Evolutionary conservation across 2,329 filamentous ascomycete species (phyloP).

Genomic region (Sclerotinia spermophila): DNA sequence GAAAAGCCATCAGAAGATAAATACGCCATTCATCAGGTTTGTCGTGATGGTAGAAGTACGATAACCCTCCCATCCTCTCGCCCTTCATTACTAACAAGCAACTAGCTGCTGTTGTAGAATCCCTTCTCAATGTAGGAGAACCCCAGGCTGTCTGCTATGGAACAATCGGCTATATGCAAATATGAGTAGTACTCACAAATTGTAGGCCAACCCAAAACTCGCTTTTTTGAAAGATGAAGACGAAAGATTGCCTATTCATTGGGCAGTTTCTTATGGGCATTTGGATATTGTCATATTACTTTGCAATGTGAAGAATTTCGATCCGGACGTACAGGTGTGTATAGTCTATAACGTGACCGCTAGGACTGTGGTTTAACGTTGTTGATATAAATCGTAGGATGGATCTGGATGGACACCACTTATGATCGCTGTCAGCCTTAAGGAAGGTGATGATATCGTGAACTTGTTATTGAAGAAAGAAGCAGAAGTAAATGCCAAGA

Average conservation of each 20-base stretch:
- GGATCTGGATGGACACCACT: slow-evolving; percentile 77
- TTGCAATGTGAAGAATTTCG: slow-evolving; percentile 67
- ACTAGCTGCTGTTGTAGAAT: slow-evolving; percentile 67
- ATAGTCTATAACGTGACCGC: background rate
- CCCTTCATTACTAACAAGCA: slow-evolving; percentile 28
- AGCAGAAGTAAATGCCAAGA: slow-evolving; percentile 72
- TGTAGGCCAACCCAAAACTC: slow-evolving; percentile 73
- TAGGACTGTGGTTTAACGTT: background rate
- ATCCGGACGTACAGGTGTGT: slow-evolving; percentile 72
- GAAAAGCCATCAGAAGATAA: slow-evolving; percentile 46
- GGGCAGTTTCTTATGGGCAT: slow-evolving; percentile 84
- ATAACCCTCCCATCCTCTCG: slow-evolving; percentile 7
- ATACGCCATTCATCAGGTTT: slow-evolving; percentile 83
- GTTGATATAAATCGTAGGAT: slow-evolving; percentile 48
- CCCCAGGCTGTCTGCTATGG: background rate
- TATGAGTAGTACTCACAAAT: slow-evolving; percentile 16
- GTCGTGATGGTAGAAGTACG: slow-evolving; percentile 78
- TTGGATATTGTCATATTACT: slow-evolving; percentile 71
- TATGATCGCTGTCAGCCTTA: slow-evolving; percentile 76
- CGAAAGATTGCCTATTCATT: slow-evolving; percentile 86
- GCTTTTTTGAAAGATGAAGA: slow-evolving; percentile 74
- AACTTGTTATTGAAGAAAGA: slow-evolving; percentile 64
- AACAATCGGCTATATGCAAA: background rate
- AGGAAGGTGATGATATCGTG: slow-evolving; percentile 66
- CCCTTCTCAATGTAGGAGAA: slow-evolving; percentile 60